Evolutionary conservation across 73 alveolate genomes (phyloP).

Genomic region (Blepharisma japonicum): DNA sequence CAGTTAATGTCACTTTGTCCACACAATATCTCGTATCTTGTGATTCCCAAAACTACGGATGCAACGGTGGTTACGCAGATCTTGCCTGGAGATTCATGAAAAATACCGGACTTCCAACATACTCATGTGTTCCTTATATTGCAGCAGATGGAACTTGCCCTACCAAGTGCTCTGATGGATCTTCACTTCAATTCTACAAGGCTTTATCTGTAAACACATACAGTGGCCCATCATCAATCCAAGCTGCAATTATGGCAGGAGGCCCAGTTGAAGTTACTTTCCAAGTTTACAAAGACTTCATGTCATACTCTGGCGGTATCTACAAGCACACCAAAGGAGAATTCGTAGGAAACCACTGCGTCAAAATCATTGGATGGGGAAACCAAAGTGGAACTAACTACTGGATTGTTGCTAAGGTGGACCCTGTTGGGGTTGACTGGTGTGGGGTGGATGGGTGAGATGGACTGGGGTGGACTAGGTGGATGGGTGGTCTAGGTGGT

Average conservation of each 20-base stretch:
- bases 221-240: slow-evolving; percentile 40
- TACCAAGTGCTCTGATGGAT: background rate
- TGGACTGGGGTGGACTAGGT: too few relatives aligned
- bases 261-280: slow-evolving; percentile 82
- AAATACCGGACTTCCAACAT: slow-evolving; percentile 28
- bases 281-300: slow-evolving; percentile 84
- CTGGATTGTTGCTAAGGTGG: slow-evolving; percentile 90
- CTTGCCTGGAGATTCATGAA: slow-evolving; percentile 11
- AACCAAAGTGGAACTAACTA: slow-evolving; percentile 59
- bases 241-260: slow-evolving; percentile 51
- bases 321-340: slow-evolving; percentile 71
- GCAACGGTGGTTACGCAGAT: slow-evolving; percentile 67
- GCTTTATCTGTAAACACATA: background rate
- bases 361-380: slow-evolving; percentile 86
- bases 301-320: slow-evolving; percentile 70
- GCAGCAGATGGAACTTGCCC: slow-evolving; percentile 28
- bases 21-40: slow-evolving; percentile 70
- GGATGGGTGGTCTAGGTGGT: too few relatives aligned
- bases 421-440: slow-evolving; percentile 85
- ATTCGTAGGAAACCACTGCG: slow-evolving; percentile 80
- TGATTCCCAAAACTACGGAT: slow-evolving; percentile 66
- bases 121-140: slow-evolving; percentile 42
- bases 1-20: slow-evolving; percentile 56
- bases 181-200: background rate
- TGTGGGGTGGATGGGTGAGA: too few relatives aligned